Percentiles rank a stretch among this genome's conserved stretches.
Evolutionary conservation across 1,139 yeast genomes (phyloP).

Genomic region (Kodamaea sp.): DNA sequence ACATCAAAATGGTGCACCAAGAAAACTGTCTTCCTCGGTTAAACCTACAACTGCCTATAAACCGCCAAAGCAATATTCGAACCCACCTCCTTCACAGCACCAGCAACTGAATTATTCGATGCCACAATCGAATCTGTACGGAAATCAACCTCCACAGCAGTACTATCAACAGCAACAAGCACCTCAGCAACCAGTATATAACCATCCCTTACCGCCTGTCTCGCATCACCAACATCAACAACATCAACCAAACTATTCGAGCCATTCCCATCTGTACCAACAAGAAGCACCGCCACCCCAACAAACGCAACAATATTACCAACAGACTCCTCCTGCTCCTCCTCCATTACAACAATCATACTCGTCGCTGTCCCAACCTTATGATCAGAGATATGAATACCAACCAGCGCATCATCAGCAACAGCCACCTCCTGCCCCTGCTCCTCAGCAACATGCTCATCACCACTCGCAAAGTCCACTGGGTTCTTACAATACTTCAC

Average conservation of each 20-base stretch:
- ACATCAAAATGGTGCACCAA: conserved; percentile 5
- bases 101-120: conserved; percentile 10
- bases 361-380: conserved; percentile 9
- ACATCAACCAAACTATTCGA: conserved; percentile 12
- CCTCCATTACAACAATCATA: conserved; percentile 5
- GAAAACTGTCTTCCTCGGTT: conserved; percentile 13
- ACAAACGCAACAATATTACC: conserved; percentile 11
- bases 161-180: conserved; percentile 11
- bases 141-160: conserved; percentile 10
- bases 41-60: conserved; percentile 13
- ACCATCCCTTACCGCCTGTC: conserved; percentile 10
- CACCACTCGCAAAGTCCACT: conserved; percentile 2
- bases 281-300: conserved; percentile 12
- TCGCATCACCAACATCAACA: conserved; percentile 14
- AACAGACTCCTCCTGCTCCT: conserved; percentile 1
- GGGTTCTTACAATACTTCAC: conserved; percentile 1
- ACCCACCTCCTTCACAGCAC: conserved; percentile 13
- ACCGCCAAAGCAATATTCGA: conserved; percentile 18
- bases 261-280: conserved; percentile 14
- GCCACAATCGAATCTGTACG: conserved; percentile 10
- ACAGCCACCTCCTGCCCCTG: conserved; percentile 9
- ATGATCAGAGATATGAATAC: conserved; percentile 6
- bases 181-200: conserved; percentile 13
- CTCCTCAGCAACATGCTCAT: conserved; percentile 4
- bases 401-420: conserved; percentile 9